Evolutionary conservation across 2,329 filamentous ascomycete species (phyloP).

Genomic region (Aspergillus niger): DNA sequence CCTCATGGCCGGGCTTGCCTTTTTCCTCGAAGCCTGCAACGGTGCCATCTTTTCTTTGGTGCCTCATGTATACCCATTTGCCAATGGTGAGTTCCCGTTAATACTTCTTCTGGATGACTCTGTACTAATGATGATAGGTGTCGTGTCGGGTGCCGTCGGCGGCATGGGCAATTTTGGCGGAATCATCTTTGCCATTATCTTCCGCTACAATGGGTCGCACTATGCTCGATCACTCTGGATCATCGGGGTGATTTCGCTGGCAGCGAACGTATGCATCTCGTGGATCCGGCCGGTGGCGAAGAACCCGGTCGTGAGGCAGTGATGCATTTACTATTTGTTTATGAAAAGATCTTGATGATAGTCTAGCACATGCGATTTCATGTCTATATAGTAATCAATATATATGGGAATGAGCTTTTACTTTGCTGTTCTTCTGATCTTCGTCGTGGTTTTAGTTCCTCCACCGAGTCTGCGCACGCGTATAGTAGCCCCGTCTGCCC

Average conservation of each 20-base stretch:
- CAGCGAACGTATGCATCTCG: constrained; percentile 64
- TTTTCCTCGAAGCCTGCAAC: constrained; percentile 84
- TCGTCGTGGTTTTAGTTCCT: no score
- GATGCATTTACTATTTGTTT: background rate
- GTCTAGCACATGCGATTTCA: no score
- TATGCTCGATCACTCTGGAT: constrained; percentile 78
- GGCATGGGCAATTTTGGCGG: constrained; percentile 83
- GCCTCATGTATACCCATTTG: constrained; percentile 79
- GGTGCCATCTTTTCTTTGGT: constrained; percentile 85
- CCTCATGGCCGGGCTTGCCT: constrained; percentile 72
- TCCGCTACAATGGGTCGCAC: constrained; percentile 69
- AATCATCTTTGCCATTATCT: constrained; percentile 80
- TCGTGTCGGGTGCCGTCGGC: constrained; percentile 75
- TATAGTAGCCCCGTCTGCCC: no score
- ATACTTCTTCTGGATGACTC: background rate
- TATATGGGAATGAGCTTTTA: no score
- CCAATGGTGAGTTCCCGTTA: constrained; percentile 63
- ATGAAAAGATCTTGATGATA: background rate
- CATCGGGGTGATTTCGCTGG: constrained; percentile 75
- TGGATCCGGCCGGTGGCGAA: constrained; percentile 64
- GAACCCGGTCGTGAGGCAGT: constrained; percentile 45
- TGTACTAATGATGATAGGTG: constrained; percentile 36
- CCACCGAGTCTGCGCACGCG: no score
- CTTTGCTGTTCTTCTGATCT: no score
- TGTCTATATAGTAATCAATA: no score